Base-by-base conservation (phyloP, 2,329 filamentous ascomycete genomes). In the Cylindrodendrum hubeiense region DNA sequence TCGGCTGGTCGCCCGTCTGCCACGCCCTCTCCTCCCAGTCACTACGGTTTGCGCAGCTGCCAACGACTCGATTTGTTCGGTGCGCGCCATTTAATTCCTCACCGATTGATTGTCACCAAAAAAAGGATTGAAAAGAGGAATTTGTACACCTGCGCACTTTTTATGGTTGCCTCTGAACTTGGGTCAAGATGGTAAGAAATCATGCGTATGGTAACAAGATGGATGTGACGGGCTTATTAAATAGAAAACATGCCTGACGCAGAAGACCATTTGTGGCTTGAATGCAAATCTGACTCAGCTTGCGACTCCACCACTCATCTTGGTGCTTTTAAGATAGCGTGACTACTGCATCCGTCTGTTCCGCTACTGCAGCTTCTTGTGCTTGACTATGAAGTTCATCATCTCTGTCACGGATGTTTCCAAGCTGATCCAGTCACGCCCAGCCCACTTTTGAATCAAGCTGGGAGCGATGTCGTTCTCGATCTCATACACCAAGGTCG, bases 371-470 rank as follows among this genome's bases (percentile, higher is more conserved):
- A 62, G 17, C 24, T 56, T 43, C 28, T 62, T 62, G 5, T 51
- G 53, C n/a, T 56, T 63, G 12, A 67, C 7, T 2, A 68, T 53
- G 19, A 60, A 66, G 3, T 69, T 56, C 22, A 71, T 59, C 0
- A 53, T 63, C 26, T 71, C 69, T 1, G 30, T 65, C 0, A 72
- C 41, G 2, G 49, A 50, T 2, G 34, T 63, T 15, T 71, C 60
- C 2, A 72, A 34, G 1, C 24, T 28, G 0, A 70, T 67, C 68
- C 70, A 71, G 0, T 68, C 47, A 4, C 70, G 59, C 1, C 64
- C 70, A 5, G 70, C 70, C 70, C 70, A 72, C 6, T 72, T 72
- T 19, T 51, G 39, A 4, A 72, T 24, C 5, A 72, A 17, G 0
- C 2, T n/a, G 1, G 57, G 61, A 0, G 68, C 68, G 19, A 68